Evolutionary conservation across 2,329 filamentous ascomycete species (phyloP).

Genomic region (Raffaelea arxii): DNA sequence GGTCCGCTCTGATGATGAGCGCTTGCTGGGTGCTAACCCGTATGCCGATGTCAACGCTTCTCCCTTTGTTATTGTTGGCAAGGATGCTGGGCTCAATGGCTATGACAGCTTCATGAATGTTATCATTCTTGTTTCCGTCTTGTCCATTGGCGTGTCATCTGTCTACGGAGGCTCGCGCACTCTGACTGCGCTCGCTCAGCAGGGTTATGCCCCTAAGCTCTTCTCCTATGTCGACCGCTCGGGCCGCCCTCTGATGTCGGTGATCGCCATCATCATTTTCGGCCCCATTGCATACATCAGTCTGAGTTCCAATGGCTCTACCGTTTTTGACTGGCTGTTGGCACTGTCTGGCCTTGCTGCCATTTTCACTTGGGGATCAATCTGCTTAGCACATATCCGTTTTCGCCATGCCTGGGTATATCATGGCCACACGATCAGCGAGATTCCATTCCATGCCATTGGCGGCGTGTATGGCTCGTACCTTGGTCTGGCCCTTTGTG

Average conservation of each 20-base stretch:
- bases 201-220: conserved; percentile 47
- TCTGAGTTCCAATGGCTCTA: conserved; percentile 31
- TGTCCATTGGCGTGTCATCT: conserved; percentile 49
- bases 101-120: conserved; percentile 50
- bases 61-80: conserved; percentile 49
- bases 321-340: conserved; percentile 56
- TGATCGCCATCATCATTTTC: conserved; percentile 35
- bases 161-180: conserved; percentile 52
- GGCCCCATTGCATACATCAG: conserved; percentile 41
- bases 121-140: conserved; percentile 47
- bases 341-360: conserved; percentile 55
- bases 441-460: conserved; percentile 56
- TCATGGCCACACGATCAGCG: conserved; percentile 52
- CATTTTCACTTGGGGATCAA: conserved; percentile 61
- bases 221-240: conserved; percentile 48
- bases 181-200: conserved; percentile 47
- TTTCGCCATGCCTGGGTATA: conserved; percentile 55
- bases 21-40: conserved; percentile 36
- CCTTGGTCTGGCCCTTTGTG: conserved; percentile 48
- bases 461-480: conserved; percentile 55
- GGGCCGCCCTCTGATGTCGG: conserved; percentile 44
- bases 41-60: conserved; percentile 36
- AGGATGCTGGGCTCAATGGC: conserved; percentile 40
- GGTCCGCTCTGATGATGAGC: conserved; percentile 32
- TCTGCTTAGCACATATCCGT: conserved; percentile 59